Base-by-base conservation (phyloP, 371 early-diverging fungal genomes). In the Synchytrium microbalum region DNA sequence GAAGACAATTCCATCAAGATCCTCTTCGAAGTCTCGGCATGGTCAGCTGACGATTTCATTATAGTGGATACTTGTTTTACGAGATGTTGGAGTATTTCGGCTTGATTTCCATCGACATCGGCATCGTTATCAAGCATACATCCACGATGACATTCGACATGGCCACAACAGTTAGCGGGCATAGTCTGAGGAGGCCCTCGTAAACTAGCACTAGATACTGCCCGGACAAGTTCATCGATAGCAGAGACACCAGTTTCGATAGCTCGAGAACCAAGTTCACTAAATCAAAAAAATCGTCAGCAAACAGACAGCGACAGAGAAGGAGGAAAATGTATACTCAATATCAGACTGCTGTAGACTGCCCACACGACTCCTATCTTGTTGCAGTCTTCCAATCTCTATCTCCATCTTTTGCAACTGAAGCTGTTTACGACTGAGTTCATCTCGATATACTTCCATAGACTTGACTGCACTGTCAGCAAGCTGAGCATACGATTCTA, bases 391-490 rank as follows among this genome's bases (percentile, higher is more conserved):
- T n/a, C n/a, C n/a, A n/a, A n/a, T n/a, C n/a, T n/a, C n/a, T n/a
- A n/a, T n/a, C n/a, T n/a, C n/a, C n/a, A 51, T n/a, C 16, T n/a
- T 16, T 16, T 51, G 52, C 52, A n/a, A 16, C 52, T 51, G 16
- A 16, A n/a, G 16, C n/a, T 51, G n/a, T 51, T n/a, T n/a, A 16
- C 16, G n/a, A 51, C 52, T 16, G 16, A 16, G 52, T 54, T 72
- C 69, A 32, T 69, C 63, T 3, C 72, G 63, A 65, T 68, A 69
- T 19, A 66, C 58, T 27, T 72, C 72, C 72, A 72, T 69, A 3
- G 65, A 60, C 62, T 62, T 61, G 25, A 67, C 62, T 32, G 63
- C 67, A 1, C 66, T 63, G 51, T 68, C 67, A 29, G 60, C 62
- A 25, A 71, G 29, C 54, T 68, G 65, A n/a, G 55, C 61, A 30